phyloP scores from a whole-genome alignment of 257 asterid species.

The Verbascum thapsus region DNA sequence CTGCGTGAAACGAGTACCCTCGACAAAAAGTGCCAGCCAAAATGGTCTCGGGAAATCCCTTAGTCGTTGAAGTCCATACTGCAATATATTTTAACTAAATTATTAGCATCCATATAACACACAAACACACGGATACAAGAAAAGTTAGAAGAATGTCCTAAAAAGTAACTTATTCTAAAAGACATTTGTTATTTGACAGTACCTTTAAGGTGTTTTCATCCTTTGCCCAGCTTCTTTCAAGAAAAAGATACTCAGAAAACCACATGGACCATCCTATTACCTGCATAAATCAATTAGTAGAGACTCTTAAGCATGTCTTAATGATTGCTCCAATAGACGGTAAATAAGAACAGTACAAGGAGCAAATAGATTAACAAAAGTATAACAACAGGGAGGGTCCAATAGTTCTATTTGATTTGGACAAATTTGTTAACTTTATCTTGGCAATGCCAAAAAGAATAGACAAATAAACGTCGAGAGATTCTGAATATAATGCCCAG shows the following conservation, averaged over 20 bases:
- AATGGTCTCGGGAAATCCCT: constrained; percentile 60
- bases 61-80: constrained; percentile 55
- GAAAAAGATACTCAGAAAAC: constrained; percentile 63
- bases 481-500: neutral
- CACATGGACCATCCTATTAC: constrained; percentile 78
- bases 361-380: constrained; percentile 20
- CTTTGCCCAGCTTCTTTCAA: constrained; percentile 68
- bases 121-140: neutral
- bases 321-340: constrained; percentile 26
- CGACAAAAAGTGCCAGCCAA: constrained; percentile 71
- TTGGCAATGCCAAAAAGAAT: neutral
- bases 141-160: neutral
- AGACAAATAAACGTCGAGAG: neutral
- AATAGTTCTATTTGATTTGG: constrained; percentile 5
- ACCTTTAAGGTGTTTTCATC: constrained; percentile 66
- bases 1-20: constrained; percentile 69
- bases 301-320: constrained; percentile 6
- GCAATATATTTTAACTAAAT: constrained; percentile 34
- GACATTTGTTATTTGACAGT: constrained; percentile 22
- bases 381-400: neutral
- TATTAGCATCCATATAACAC: constrained; percentile 18
- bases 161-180: neutral
- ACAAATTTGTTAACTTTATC: neutral
- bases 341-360: neutral
- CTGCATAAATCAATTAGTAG: constrained; percentile 36